Evolutionary conservation across 805 yeast genomes (phyloP).

Genomic region (Cyberlindnera samutprakarnensis): DNA sequence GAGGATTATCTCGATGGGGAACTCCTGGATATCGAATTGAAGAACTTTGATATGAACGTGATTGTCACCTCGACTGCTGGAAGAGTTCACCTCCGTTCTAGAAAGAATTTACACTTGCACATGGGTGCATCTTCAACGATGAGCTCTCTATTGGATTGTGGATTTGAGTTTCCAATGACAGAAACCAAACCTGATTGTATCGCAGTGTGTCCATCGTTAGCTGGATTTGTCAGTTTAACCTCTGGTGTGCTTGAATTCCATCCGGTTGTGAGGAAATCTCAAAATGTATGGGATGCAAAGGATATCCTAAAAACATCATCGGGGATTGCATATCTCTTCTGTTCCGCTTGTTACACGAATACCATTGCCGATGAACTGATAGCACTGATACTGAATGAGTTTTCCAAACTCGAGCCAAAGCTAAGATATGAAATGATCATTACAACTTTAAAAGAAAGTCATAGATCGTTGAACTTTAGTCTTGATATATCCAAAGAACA

Average conservation of each 20-base stretch:
- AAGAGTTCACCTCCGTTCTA: constrained; percentile 35
- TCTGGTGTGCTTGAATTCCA: constrained; percentile 11
- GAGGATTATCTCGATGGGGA: constrained; percentile 18
- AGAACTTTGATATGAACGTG: constrained; percentile 33
- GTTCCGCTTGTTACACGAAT: constrained; percentile 63
- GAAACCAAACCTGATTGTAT: constrained; percentile 26
- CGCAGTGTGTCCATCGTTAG: constrained; percentile 44
- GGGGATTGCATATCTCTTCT: constrained; percentile 58
- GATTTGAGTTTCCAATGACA: constrained; percentile 40
- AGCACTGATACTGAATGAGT: constrained; percentile 43
- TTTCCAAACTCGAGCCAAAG: constrained; percentile 23
- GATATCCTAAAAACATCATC: constrained; percentile 34
- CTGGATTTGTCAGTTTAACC: constrained; percentile 31
- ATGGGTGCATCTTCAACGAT: constrained; percentile 27
- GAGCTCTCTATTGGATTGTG: constrained; percentile 43
- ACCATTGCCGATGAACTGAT: constrained; percentile 65
- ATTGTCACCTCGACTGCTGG: constrained; percentile 37
- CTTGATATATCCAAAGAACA: constrained; percentile 67
- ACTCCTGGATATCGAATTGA: constrained; percentile 26
- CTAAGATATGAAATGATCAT: constrained; percentile 28
- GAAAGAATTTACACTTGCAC: constrained; percentile 24
- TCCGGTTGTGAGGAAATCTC: constrained; percentile 1
- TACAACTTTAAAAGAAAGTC: constrained; percentile 55
- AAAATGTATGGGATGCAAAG: constrained; percentile 5
- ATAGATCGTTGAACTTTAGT: constrained; percentile 66